Evolutionary conservation across 1,139 yeast genomes (phyloP).

Genomic region (Candida gigantensis): DNA sequence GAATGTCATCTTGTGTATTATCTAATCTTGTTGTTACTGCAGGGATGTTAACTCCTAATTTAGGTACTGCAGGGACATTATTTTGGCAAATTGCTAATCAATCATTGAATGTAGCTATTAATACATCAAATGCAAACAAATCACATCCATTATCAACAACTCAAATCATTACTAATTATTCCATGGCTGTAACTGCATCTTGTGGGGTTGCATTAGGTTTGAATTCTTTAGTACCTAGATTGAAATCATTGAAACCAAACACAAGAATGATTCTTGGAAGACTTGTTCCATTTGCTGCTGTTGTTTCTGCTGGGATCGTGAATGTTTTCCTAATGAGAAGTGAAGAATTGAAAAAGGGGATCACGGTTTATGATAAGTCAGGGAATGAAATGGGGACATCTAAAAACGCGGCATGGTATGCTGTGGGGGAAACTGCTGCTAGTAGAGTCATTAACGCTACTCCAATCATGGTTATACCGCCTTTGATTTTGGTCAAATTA

Average conservation of each 20-base stretch:
- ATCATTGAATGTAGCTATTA: conserved; percentile 92
- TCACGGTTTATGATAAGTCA: conserved; percentile 63
- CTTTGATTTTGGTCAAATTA: conserved; percentile 72
- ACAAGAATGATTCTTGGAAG: conserved; percentile 76
- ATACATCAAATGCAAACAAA: conserved; percentile 94
- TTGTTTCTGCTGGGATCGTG: conserved; percentile 92
- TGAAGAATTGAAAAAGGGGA: conserved; percentile 88
- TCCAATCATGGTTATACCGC: conserved; percentile 96
- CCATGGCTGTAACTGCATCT: conserved; percentile 89
- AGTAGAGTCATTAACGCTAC: conserved; percentile 95
- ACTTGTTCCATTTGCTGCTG: conserved; percentile 96
- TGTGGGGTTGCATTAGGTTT: conserved; percentile 94
- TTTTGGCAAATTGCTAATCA: conserved; percentile 99
- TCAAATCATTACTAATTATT: conserved; percentile 76
- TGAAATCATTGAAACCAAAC: conserved; percentile 64
- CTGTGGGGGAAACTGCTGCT: conserved; percentile 96
- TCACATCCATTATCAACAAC: conserved; percentile 82
- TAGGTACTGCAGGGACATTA: conserved; percentile 85
- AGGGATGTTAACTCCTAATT: conserved; percentile 94
- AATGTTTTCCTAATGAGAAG: conserved; percentile 95
- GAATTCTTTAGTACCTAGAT: conserved; percentile 80
- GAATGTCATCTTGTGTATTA: conserved; percentile 95
- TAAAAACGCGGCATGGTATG: conserved; percentile 81
- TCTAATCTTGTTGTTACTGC: conserved; percentile 93
- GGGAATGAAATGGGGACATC: conserved; percentile 79